phyloP scores from a whole-genome alignment of 495 filamentous ascomycete genomes.

The Cercophora newfieldiana region DNA sequence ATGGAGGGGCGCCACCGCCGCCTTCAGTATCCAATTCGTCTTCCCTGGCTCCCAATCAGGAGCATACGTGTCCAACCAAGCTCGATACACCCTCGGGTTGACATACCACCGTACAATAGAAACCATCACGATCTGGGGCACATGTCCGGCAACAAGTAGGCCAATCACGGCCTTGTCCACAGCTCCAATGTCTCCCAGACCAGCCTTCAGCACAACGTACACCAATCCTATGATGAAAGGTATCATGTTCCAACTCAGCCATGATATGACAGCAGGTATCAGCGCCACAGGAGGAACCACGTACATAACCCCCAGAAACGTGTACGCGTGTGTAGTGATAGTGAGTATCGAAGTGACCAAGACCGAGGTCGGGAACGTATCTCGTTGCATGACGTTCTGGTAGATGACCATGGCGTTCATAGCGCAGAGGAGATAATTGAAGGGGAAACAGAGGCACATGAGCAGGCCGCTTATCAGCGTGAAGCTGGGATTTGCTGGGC shows the following conservation, averaged over 20 bases:
- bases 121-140: slow-evolving; percentile 2
- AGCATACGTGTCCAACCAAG: slow-evolving; percentile 7
- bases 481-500: not conserved
- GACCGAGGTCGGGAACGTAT: not conserved
- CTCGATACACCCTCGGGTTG: not conserved
- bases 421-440: not conserved
- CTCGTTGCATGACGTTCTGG: not conserved
- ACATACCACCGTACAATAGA: not conserved
- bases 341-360: not conserved
- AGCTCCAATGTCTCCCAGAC: not conserved
- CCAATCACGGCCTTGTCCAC: not conserved
- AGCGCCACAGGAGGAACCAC: not conserved
- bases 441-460: not conserved
- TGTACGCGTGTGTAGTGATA: not conserved
- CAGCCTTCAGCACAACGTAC: not conserved
- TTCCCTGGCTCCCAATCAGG: not conserved
- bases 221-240: not conserved
- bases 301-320: not conserved
- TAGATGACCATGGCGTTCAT: slow-evolving; percentile 5
- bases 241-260: not conserved
- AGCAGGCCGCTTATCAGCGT: not conserved
- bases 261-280: not conserved
- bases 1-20: not conserved
- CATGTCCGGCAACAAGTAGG: not conserved
- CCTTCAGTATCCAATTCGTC: not conserved